Base-by-base conservation (phyloP, 148 eudicot species). In the Nepenthes gracilis region DNA sequence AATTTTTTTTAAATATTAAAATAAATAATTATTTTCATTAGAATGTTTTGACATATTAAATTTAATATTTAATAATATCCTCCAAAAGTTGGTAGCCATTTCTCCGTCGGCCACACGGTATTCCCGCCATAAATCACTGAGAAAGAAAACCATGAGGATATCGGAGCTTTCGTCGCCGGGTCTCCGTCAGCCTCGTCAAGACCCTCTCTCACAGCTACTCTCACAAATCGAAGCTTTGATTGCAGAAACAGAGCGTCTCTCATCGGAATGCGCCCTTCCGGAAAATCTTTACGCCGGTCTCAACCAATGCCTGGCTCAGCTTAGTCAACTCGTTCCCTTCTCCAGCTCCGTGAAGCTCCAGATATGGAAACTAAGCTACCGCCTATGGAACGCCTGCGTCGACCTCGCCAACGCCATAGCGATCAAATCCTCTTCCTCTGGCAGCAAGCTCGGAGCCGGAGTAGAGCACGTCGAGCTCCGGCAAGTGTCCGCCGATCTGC, bases 331-430 rank as follows among this genome's bases (percentile, higher is more conserved):
- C 71, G 53, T 69, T 13, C 85, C 83, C 6, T 64, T 85, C 68
- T 62, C 85, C 36, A 85, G 88, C 71, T 68, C 98, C 54, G 40
- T 64, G 68, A 92, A 92, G 71, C 86, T 88, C 66, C 80, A 78
- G 61, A 67, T 88, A 49, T 88, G 90, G 96, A 87, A 87, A 63
- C 83, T 91, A 75, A 78, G 83, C 64, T 91, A 81, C 80, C 86
- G 96, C 43, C 83, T 91, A 54, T 91, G 97, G 97, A 91, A 90
- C 71, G 59, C 81, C 33, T 83, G 89, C 64, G 90, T 92, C 69
- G 94, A 92, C 55, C 73, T 85, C 67, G 64, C 86, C 60, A 88
- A 92, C 67, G 70, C 85, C 59, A 57, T 61, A 62, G 63, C 62
- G 2, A 47, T 72, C 62, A 69, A 57, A 35, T 47, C 67, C 32